A percentile compares a stretch with the other conserved stretches of the same genome.
These are phyloP conservation scores for Fusarium mangiferae DNA, from an alignment of 2,329 filamentous ascomycete species.

Conservation along the genomic window DNA sequence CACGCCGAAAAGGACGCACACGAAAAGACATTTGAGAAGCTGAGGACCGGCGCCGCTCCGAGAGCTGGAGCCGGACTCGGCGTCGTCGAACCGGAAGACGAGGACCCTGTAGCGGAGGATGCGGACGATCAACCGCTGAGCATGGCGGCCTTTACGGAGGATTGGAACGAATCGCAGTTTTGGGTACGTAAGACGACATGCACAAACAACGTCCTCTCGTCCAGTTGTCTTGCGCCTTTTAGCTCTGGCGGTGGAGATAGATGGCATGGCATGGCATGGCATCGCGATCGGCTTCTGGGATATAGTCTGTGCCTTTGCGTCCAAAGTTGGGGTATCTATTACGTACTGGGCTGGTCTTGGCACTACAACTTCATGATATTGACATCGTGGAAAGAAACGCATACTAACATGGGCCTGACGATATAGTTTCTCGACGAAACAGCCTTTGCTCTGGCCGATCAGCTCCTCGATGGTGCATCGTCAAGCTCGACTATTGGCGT, in stretches of 20 bases:
- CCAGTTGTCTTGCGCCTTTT: conserved; percentile 13
- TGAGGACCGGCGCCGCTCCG: conserved; percentile 50
- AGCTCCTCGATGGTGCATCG: conserved; percentile 71
- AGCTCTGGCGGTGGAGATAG: conserved; percentile 29
- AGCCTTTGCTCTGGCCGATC: conserved; percentile 69
- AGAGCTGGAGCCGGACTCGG: conserved; percentile 44
- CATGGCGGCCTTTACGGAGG: conserved; percentile 80
- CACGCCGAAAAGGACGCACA: conserved; percentile 76
- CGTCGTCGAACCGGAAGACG: conserved; percentile 49
- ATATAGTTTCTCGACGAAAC: conserved; percentile 77
- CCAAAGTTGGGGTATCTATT: conserved; percentile 30
- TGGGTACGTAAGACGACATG: conserved; percentile 66
- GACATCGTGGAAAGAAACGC: not conserved
- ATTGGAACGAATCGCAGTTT: conserved; percentile 87
- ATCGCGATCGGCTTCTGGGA: conserved; percentile 31
- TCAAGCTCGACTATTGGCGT: conserved; percentile 71
- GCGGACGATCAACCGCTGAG: conserved; percentile 55
- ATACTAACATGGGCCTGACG: conserved; percentile 13
- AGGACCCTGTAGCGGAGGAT: conserved; percentile 53
- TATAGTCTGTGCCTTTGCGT: conserved; percentile 10
- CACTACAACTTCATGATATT: conserved; percentile 37
- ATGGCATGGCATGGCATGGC: conserved; percentile 33
- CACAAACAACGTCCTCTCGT: not conserved
- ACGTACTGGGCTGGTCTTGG: conserved; percentile 34
- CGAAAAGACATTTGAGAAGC: conserved; percentile 72